Base-by-base conservation (phyloP, 73 alveolate genomes). In the Paramecium pentaurelia region DNA sequence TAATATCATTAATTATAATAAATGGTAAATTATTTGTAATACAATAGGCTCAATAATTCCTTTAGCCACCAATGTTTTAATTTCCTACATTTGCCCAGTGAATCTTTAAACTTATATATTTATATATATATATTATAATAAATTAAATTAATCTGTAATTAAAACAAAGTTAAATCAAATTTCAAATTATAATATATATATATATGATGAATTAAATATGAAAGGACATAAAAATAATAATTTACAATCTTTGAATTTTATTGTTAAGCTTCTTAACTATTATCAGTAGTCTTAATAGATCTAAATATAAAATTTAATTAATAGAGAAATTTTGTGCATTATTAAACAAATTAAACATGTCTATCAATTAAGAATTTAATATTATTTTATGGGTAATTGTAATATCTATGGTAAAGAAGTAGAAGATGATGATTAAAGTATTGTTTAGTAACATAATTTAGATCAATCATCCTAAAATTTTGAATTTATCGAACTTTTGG, bases 401-500 rank as follows among this genome's bases (percentile, higher is more conserved):
- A 68, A 68, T 68, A 68, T 68, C 25, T 32, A 34, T 5, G 47
- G 28, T 25, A 27, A 68, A 14, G 47, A 68, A 14, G 8, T 40
- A 34, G 84, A 11, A 6, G 40, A 68, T 5, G 84, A 68, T 27
- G 84, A 34, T 12, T 12, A 16, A 32, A 34, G 84, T 68, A 68
- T 22, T 28, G 4, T 40, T 7, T 27, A 3, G 25, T 27, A 3
- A 8, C 14, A 18, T 60, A 12, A 4, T 12, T 12, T 34, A 68
- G 84, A 32, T 12, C 47, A 20, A 68, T 68, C 84, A 28, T 40
- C 47, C 1, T 10, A 28, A 2, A 68, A 68, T 68, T 68, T 68
- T 68, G 45, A 68, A 42, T 68, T 68, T 27, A 6, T 68, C 7
- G 84, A 68, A 34, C 73, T 90, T 71, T 27, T 95, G 27, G 93